A percentile compares a stretch with the other conserved stretches of the same genome.
These are phyloP conservation scores for Gloeopeniophorella convolvens DNA, from an alignment of 768 basidiomycete species.

Conservation along the genomic window DNA sequence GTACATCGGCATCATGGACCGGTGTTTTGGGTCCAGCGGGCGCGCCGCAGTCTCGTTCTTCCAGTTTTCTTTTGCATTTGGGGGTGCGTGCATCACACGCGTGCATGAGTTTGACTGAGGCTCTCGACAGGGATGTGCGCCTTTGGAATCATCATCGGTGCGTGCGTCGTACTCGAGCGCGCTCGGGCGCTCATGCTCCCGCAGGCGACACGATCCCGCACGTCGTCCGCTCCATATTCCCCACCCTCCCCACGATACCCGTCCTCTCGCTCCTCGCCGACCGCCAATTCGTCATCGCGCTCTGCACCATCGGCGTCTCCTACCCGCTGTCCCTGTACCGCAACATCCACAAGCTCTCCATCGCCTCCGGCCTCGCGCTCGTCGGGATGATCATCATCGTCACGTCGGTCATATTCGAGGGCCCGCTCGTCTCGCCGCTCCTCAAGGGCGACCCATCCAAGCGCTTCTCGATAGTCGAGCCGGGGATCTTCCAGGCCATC, in stretches of 20 bases:
- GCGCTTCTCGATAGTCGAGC: constrained; percentile 67
- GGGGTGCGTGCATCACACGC: constrained; percentile 47
- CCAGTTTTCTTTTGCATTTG: constrained; percentile 96
- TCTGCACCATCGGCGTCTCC: constrained; percentile 84
- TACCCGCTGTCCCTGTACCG: constrained; percentile 94
- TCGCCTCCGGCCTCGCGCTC: constrained; percentile 86
- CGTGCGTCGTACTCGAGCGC: neutral
- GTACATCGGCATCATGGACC: constrained; percentile 92
- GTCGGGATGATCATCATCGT: constrained; percentile 95
- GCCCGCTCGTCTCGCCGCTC: constrained; percentile 63
- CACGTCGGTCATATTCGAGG: constrained; percentile 73
- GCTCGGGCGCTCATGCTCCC: neutral
- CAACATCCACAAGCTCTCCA: constrained; percentile 94
- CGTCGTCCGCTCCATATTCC: constrained; percentile 84
- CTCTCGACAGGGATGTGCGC: constrained; percentile 80
- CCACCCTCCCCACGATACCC: constrained; percentile 54
- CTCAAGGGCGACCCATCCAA: constrained; percentile 72
- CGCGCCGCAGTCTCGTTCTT: constrained; percentile 93
- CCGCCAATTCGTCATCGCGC: constrained; percentile 81
- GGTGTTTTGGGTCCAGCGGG: constrained; percentile 88
- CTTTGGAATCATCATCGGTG: constrained; percentile 90
- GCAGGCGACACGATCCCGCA: constrained; percentile 92
- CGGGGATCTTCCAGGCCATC: constrained; percentile 89
- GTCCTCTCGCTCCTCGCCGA: constrained; percentile 73
- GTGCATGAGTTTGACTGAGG: neutral